Base-by-base conservation (phyloP, 371 early-diverging fungal species). In the Mortierella sp. region DNA sequence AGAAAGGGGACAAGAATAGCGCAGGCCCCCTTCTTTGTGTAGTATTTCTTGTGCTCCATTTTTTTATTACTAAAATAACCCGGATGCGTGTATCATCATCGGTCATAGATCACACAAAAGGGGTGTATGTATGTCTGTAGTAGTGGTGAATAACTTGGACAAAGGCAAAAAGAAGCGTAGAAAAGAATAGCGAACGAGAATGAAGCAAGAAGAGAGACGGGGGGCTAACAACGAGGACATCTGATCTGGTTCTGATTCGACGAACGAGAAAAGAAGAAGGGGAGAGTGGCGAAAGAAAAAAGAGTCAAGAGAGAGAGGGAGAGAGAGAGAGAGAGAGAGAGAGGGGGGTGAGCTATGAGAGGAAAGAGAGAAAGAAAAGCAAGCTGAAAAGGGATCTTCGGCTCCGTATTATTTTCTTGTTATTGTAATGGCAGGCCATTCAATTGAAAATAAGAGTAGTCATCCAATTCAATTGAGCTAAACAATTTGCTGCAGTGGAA, bases 51-150 rank as follows among this genome's bases (percentile, higher is more conserved):
- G 60, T 65, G 38, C 68, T 65, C 68, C 48, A 44, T 48, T 28
- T 72, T 72, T 72, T 16, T 63, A 14, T 60, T 65, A 65, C 38
- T 65, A 65, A 65, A 65, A 65, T 65, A 65, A 65, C 68, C 38
- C 42, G 63, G 63, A 31, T 16, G 31, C 31, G 60, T 60, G 50
- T 50, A 50, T 13, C 50, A 50, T 50, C 50, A 50, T 31, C 26
- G 31, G 63, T 63, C 31, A 31, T 14, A 16, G 63, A 60, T 60
- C 31, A 14, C 34, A 60, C 26, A 26, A 55, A 31, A 26, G 63
- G 31, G 58, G 31, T 60, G 31, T 28, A 38, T 38, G 5, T 38
- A 38, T 38, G 42, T 38, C 42, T 26, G 14, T 1, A 31, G 60
- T 31, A n/a, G n/a, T n/a, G n/a, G n/a, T n/a, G 26, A n/a, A 54